These are phyloP conservation scores for Diaporthe ampelina DNA, from an alignment of 2,329 filamentous ascomycete genomes.

Conservation along the genomic window DNA sequence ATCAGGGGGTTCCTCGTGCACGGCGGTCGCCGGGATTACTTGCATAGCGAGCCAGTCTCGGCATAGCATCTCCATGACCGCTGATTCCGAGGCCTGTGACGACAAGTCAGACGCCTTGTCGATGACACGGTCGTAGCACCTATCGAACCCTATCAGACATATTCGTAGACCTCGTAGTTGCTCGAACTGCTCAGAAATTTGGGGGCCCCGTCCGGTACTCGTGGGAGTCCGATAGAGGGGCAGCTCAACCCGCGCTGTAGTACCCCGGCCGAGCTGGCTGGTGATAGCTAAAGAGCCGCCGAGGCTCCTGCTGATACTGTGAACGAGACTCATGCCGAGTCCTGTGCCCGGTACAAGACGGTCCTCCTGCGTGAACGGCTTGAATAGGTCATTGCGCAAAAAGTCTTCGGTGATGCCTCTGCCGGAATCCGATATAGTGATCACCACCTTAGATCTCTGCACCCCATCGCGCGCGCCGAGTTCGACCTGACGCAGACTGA, in stretches of 20 bases:
- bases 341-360: slow-evolving; percentile 72
- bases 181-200: not conserved
- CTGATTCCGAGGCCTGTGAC: not conserved
- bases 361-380: slow-evolving; percentile 76
- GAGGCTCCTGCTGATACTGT: slow-evolving; percentile 69
- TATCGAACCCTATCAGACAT: slow-evolving; percentile 19
- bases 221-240: slow-evolving; percentile 33
- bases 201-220: not conserved
- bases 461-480: not conserved
- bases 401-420: slow-evolving; percentile 76
- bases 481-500: slow-evolving; percentile 41
- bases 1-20: not conserved
- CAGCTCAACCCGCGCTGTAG: slow-evolving; percentile 43
- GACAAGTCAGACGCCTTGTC: slow-evolving; percentile 8
- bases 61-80: slow-evolving; percentile 35
- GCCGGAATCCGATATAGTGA: slow-evolving; percentile 74
- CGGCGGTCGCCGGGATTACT: slow-evolving; percentile 21
- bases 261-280: slow-evolving; percentile 56
- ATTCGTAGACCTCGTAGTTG: slow-evolving; percentile 17
- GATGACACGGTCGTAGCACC: slow-evolving; percentile 8
- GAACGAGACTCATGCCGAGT: slow-evolving; percentile 75
- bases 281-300: slow-evolving; percentile 71
- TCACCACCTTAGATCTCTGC: slow-evolving; percentile 44
- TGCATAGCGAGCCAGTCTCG: slow-evolving; percentile 30
- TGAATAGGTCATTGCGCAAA: slow-evolving; percentile 71